Conservation (phyloP, 352 stramenopile genomes). For the Phytophthora pseudosyringae region DNA sequence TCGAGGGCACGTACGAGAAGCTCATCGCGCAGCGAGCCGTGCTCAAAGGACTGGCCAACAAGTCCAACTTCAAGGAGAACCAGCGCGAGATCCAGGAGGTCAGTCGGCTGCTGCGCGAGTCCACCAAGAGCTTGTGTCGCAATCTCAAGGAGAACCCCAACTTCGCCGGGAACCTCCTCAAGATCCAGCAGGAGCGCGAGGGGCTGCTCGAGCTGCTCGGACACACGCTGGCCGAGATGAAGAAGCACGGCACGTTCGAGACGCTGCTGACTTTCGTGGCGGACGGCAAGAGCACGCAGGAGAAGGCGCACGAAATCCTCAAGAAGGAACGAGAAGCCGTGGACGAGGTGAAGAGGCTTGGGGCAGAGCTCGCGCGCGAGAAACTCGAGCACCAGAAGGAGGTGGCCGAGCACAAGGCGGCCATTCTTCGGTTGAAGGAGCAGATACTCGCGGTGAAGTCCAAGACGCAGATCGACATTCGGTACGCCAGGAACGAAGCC, state of each 20-base stretch:
- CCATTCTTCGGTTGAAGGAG: constrained; percentile 86
- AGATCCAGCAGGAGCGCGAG: constrained; percentile 92
- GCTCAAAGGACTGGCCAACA: constrained; percentile 92
- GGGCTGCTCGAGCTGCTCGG: constrained; percentile 78
- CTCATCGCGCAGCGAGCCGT: constrained; percentile 87
- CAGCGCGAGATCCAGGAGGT: constrained; percentile 93
- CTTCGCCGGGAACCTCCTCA: constrained; percentile 91
- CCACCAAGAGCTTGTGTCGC: constrained; percentile 91
- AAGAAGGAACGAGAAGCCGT: constrained; percentile 87
- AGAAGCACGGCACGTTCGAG: constrained; percentile 78
- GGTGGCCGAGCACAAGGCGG: constrained; percentile 66
- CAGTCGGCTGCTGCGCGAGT: constrained; percentile 88
- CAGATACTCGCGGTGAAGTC: constrained; percentile 85
- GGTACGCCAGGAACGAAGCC: constrained; percentile 81
- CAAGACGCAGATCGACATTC: constrained; percentile 85
- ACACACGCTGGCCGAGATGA: constrained; percentile 70
- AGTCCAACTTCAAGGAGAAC: constrained; percentile 94
- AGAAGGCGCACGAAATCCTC: constrained; percentile 83
- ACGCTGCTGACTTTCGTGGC: constrained; percentile 77
- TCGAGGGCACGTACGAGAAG: constrained; percentile 91
- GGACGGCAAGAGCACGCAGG: constrained; percentile 76
- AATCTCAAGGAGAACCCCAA: constrained; percentile 95
- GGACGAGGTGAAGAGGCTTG: constrained; percentile 88
- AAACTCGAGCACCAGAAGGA: constrained; percentile 83
- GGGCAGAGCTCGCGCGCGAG: constrained; percentile 77